phyloP scores from a whole-genome alignment of 108 stramenopile genomes.

The Chaetoceros muelleri region DNA sequence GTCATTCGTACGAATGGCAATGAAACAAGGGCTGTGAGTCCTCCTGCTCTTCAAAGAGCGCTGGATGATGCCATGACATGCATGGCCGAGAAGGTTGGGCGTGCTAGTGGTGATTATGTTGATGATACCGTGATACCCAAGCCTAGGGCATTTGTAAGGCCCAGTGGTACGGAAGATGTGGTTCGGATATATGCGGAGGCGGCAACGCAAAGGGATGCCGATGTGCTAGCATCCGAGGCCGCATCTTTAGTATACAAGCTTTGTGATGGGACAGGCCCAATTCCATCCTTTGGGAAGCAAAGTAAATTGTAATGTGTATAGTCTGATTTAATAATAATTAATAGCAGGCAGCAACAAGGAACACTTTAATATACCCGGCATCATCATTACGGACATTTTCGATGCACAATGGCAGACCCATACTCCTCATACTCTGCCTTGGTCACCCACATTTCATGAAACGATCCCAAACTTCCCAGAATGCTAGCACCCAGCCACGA shows the following conservation, averaged over 20 bases:
- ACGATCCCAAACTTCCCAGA: constrained; percentile 91
- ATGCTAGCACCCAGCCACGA: constrained; percentile 95
- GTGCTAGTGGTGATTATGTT: neutral
- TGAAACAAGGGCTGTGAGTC: constrained; percentile 78
- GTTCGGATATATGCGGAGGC: constrained; percentile 99
- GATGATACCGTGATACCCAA: too few species aligned
- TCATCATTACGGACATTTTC: constrained; percentile 79
- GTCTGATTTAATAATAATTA: too few species aligned
- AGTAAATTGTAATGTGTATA: neutral
- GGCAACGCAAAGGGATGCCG: constrained; percentile 45
- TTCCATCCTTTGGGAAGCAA: constrained; percentile 16
- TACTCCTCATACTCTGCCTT: constrained; percentile 93
- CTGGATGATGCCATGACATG: constrained; percentile 60
- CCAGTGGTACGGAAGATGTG: constrained; percentile 97
- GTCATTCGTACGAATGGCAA: constrained; percentile 76
- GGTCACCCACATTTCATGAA: constrained; percentile 97
- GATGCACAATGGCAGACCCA: constrained; percentile 85
- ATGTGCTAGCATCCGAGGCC: constrained; percentile 54
- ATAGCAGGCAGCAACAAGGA: too few species aligned
- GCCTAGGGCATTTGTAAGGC: constrained; percentile 84
- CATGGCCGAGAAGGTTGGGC: constrained; percentile 17
- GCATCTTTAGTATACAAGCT: constrained; percentile 50
- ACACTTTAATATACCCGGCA: neutral
- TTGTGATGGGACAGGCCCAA: constrained; percentile 61
- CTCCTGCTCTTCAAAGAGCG: constrained; percentile 68